Percentiles rank a stretch among this genome's conserved stretches.
These are phyloP conservation scores for Musa acuminata DNA, from an alignment of 176 grass and related monocot genomes.

Conservation along the genomic window DNA sequence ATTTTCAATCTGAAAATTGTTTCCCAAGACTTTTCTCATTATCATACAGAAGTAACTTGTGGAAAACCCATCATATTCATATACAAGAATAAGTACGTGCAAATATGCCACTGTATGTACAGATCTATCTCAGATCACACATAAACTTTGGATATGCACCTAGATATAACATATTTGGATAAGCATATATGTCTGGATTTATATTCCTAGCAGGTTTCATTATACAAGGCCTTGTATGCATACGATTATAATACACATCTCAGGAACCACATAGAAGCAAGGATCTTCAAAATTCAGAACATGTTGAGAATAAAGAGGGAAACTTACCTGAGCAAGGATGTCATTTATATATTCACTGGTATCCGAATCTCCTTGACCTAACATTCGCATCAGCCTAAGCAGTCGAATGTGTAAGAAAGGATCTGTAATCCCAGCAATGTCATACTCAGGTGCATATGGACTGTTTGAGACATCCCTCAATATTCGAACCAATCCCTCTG, in stretches of 20 bases:
- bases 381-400: conserved; percentile 65
- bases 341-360: conserved; percentile 93
- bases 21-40: too few relatives aligned
- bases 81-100: too few relatives aligned
- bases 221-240: not conserved
- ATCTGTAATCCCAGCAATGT: conserved; percentile 91
- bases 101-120: not conserved
- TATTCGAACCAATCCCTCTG: conserved; percentile 81
- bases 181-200: not conserved
- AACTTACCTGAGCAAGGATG: conserved; percentile 92
- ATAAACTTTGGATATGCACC: not conserved
- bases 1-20: too few relatives aligned
- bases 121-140: not conserved
- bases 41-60: too few relatives aligned
- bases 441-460: conserved; percentile 95
- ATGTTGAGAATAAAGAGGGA: conserved; percentile 14
- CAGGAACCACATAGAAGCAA: conserved; percentile 2
- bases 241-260: not conserved
- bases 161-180: not conserved
- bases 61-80: too few relatives aligned
- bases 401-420: conserved; percentile 92
- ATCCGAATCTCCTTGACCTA: conserved; percentile 76
- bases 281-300: not conserved
- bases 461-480: conserved; percentile 91
- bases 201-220: too few relatives aligned